phyloP scores from a whole-genome alignment of 2,329 filamentous ascomycete species.

The Apiospora rasikravindrae region DNA sequence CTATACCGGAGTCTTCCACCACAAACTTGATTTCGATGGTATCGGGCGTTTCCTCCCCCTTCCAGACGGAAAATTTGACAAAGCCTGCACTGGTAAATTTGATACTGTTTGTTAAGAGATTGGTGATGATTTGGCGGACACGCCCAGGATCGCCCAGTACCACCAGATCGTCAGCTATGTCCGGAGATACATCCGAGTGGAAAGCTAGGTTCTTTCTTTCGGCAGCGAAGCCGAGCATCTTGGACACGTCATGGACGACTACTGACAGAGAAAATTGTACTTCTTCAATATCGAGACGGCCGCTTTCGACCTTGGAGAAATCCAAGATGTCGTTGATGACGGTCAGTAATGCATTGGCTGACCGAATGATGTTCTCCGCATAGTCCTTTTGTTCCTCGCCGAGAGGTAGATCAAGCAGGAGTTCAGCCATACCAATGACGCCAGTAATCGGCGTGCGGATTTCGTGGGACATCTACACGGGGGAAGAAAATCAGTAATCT shows the following conservation, averaged over 20 bases:
- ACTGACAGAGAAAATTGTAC: conserved; percentile 79
- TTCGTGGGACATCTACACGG: conserved; percentile 73
- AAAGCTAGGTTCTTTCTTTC: conserved; percentile 80
- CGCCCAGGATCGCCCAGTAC: conserved; percentile 87
- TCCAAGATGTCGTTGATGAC: conserved; percentile 93
- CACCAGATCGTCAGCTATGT: conserved; percentile 70
- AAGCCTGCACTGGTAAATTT: conserved; percentile 75
- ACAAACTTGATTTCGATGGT: conserved; percentile 72
- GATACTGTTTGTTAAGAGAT: conserved; percentile 77
- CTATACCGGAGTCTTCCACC: conserved; percentile 80
- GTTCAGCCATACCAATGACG: conserved; percentile 79
- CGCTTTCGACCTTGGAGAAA: conserved; percentile 85
- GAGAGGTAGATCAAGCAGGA: conserved; percentile 71
- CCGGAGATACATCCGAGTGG: conserved; percentile 65
- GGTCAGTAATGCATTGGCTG: conserved; percentile 80
- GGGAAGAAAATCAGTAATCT: conserved; percentile 22
- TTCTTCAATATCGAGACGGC: conserved; percentile 77
- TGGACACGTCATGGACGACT: conserved; percentile 78
- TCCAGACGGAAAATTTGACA: conserved; percentile 69
- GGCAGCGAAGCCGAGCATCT: conserved; percentile 87
- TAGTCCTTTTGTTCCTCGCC: conserved; percentile 75
- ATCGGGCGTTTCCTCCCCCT: conserved; percentile 68
- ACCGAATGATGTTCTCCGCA: conserved; percentile 78
- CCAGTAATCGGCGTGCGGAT: conserved; percentile 80
- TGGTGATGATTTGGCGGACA: conserved; percentile 82